These are phyloP conservation scores for Mesembryanthemum crystallinum DNA, from an alignment of 148 eudicot genomes.

Conservation along the genomic window DNA sequence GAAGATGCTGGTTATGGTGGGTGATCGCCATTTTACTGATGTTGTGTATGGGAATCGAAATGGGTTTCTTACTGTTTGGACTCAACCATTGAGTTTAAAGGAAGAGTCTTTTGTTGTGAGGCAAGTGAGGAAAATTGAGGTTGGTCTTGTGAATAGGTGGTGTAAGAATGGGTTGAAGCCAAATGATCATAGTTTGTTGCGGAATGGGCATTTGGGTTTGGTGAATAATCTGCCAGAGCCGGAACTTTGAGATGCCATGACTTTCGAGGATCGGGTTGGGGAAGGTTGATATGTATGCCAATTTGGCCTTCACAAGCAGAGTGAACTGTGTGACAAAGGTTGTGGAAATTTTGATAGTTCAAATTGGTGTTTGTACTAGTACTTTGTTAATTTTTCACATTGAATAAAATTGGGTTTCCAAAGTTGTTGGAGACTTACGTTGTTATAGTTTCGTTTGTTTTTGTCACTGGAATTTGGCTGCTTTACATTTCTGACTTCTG, in stretches of 20 bases:
- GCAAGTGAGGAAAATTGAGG: conserved; percentile 69
- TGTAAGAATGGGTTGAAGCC: conserved; percentile 53
- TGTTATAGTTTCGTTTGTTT: too few relatives aligned
- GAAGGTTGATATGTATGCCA: background rate
- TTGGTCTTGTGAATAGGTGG: conserved; percentile 51
- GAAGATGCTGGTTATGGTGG: conserved; percentile 64
- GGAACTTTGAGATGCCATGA: background rate
- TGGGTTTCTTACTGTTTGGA: conserved; percentile 69
- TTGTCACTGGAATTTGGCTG: background rate
- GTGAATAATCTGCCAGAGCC: background rate
- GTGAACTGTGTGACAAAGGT: too few relatives aligned
- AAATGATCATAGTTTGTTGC: conserved; percentile 40
- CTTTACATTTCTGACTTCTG: too few relatives aligned
- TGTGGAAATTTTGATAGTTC: background rate
- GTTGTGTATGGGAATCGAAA: conserved; percentile 79
- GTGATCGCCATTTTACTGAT: conserved; percentile 82
- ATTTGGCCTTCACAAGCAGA: background rate
- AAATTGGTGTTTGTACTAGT: background rate
- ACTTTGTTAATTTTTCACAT: too few relatives aligned
- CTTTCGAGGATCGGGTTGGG: background rate
- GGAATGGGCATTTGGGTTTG: conserved; percentile 12
- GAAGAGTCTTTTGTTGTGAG: conserved; percentile 72
- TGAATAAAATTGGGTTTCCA: background rate
- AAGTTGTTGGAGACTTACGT: background rate
- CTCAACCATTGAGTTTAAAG: conserved; percentile 51